These are phyloP conservation scores for Ceratopteris richardii DNA, from an alignment of 75 land plant genomes.

Conservation along the genomic window DNA sequence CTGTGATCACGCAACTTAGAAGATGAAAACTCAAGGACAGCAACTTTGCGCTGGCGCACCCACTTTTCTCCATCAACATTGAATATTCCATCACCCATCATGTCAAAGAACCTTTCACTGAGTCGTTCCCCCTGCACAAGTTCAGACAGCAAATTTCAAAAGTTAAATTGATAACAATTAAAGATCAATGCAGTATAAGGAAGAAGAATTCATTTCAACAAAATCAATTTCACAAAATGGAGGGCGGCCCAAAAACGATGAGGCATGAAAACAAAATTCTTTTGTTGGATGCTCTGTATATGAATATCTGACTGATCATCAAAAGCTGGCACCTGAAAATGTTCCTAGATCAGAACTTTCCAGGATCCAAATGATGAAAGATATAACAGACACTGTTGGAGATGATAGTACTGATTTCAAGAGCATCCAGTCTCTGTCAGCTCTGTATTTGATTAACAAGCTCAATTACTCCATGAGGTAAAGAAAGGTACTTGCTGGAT, in stretches of 20 bases:
- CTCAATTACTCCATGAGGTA: background rate
- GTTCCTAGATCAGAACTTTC: no score
- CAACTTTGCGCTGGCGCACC: slow-evolving; percentile 58
- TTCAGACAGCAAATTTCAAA: background rate
- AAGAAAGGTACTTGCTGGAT: no score
- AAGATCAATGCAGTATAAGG: background rate
- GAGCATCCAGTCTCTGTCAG: background rate
- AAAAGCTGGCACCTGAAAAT: no score
- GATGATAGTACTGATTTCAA: no score
- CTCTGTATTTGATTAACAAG: background rate
- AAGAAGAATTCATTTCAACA: background rate
- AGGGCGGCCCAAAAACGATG: no score
- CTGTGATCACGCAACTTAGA: slow-evolving; percentile 57
- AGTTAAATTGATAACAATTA: background rate
- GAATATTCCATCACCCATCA: slow-evolving; percentile 64
- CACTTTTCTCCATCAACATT: slow-evolving; percentile 59
- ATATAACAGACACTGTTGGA: no score
- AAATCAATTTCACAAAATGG: no score
- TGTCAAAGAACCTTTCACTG: slow-evolving; percentile 18
- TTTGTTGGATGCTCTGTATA: no score
- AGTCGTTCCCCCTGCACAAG: slow-evolving; percentile 34
- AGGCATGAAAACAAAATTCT: no score
- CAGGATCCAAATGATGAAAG: no score
- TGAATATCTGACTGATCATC: no score
- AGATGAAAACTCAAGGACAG: slow-evolving; percentile 64